Conservation (phyloP, 495 filamentous ascomycete species). For the Penicillium desertorum region DNA sequence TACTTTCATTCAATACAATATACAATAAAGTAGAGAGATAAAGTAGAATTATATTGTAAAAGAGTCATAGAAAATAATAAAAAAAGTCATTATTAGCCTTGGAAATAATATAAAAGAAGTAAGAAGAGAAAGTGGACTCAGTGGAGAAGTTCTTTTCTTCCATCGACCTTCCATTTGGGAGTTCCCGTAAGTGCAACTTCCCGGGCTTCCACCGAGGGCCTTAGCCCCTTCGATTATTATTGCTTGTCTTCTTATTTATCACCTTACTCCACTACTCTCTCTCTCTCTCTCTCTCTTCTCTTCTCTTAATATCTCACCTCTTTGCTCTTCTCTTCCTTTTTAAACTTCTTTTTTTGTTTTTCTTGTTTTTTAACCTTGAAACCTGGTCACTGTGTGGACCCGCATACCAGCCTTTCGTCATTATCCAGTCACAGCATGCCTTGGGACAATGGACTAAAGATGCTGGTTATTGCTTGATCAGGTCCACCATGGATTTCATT, state of each 20-base stretch:
- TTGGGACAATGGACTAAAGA: slow-evolving; percentile 39
- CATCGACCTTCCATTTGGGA: slow-evolving; percentile 27
- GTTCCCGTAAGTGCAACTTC: slow-evolving; percentile 3
- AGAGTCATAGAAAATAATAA: not conserved
- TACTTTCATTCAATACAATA: not conserved
- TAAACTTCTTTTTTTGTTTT: slow-evolving; percentile 9
- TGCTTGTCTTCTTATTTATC: slow-evolving; percentile 10
- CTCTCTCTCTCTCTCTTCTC: not conserved
- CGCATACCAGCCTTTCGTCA: slow-evolving; percentile 22
- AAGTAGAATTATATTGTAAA: not conserved
- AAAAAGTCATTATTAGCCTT: too few relatives aligned
- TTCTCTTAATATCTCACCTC: not conserved
- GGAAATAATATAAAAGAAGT: slow-evolving; percentile 3
- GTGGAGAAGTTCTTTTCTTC: slow-evolving; percentile 23
- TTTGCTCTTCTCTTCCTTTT: slow-evolving; percentile 11
- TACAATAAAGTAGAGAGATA: not conserved
- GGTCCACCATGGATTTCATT: slow-evolving; percentile 49
- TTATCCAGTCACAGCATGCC: slow-evolving; percentile 35
- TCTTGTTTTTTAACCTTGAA: slow-evolving; percentile 2
- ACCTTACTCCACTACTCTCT: not conserved
- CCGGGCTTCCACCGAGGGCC: slow-evolving; percentile 18
- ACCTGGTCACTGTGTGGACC: slow-evolving; percentile 27
- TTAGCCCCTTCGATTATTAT: slow-evolving; percentile 9
- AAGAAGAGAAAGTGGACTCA: slow-evolving; percentile 12
- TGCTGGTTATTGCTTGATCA: slow-evolving; percentile 30